Percentiles rank a stretch among this genome's conserved stretches.
phyloP scores from a whole-genome alignment of 2,329 filamentous ascomycete genomes.

The Cytospora chrysosperma region DNA sequence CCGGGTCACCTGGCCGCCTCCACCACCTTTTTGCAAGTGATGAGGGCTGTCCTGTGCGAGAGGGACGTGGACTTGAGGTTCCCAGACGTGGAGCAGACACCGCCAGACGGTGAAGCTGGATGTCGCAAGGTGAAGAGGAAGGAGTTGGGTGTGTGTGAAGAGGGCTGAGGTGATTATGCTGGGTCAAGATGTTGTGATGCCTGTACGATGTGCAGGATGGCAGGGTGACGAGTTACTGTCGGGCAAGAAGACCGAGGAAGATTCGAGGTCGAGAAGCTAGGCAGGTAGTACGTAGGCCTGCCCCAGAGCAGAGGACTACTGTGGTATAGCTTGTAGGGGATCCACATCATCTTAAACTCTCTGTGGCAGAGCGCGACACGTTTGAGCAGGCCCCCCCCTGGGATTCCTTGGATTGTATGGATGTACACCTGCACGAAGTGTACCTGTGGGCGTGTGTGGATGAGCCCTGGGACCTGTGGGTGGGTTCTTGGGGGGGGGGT shows the following conservation, averaged over 20 bases:
- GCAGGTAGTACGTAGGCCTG: not conserved
- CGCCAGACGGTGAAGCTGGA: too few relatives aligned
- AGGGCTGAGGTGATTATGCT: not conserved
- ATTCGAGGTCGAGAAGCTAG: not conserved
- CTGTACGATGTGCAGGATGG: not conserved
- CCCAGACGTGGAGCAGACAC: too few relatives aligned
- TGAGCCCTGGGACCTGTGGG: not conserved
- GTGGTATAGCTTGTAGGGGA: not conserved
- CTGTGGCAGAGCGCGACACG: slow-evolving; percentile 6
- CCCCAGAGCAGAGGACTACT: not conserved
- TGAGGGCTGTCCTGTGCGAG: too few relatives aligned
- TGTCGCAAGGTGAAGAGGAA: too few relatives aligned
- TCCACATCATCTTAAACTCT: slow-evolving; percentile 10
- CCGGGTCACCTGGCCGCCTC: too few relatives aligned
- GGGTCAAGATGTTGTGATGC: not conserved
- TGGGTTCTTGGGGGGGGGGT: slow-evolving; percentile 2
- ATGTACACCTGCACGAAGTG: not conserved
- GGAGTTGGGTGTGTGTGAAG: too few relatives aligned
- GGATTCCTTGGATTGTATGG: too few relatives aligned
- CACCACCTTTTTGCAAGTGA: too few relatives aligned
- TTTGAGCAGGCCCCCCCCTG: slow-evolving; percentile 2
- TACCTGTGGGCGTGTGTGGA: slow-evolving; percentile 11
- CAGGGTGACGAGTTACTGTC: not conserved
- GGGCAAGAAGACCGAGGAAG: not conserved
- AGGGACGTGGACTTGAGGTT: too few relatives aligned